Percentiles rank a stretch among this genome's conserved stretches.
These are phyloP conservation scores for Carex parvula DNA, from an alignment of 176 grass and related monocot species.

Conservation along the genomic window DNA sequence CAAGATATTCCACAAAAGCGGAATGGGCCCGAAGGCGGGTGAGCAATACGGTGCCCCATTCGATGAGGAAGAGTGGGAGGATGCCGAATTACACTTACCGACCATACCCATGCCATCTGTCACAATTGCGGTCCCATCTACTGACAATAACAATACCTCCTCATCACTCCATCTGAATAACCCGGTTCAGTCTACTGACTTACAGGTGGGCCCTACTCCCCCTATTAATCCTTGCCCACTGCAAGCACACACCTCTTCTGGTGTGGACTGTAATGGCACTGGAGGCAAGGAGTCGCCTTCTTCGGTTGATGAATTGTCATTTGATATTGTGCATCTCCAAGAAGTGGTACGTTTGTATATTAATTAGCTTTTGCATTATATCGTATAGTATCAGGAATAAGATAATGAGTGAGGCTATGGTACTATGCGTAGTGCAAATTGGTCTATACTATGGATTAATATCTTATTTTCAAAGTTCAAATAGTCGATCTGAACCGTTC, in stretches of 20 bases:
- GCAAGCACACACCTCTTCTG: conserved; percentile 31
- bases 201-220: background rate
- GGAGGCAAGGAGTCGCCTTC: conserved; percentile 16
- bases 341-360: conserved; percentile 21
- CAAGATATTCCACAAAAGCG: conserved; percentile 92
- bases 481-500: too few species aligned
- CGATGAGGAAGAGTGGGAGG: conserved; percentile 73
- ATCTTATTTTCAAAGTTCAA: too few species aligned
- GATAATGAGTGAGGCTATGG: background rate
- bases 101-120: background rate
- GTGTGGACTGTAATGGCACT: conserved; percentile 28
- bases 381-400: background rate
- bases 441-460: too few species aligned
- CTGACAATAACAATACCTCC: background rate
- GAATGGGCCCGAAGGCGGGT: conserved; percentile 70
- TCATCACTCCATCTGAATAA: conserved; percentile 6
- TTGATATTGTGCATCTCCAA: background rate
- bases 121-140: background rate
- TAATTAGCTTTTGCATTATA: background rate
- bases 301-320: conserved; percentile 5
- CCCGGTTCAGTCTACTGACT: background rate
- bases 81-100: conserved; percentile 19
- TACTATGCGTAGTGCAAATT: too few species aligned
- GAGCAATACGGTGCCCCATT: conserved; percentile 91
- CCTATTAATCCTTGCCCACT: conserved; percentile 22